Conservation (phyloP, 1,139 yeast genomes). For the Diutina rugosa region DNA sequence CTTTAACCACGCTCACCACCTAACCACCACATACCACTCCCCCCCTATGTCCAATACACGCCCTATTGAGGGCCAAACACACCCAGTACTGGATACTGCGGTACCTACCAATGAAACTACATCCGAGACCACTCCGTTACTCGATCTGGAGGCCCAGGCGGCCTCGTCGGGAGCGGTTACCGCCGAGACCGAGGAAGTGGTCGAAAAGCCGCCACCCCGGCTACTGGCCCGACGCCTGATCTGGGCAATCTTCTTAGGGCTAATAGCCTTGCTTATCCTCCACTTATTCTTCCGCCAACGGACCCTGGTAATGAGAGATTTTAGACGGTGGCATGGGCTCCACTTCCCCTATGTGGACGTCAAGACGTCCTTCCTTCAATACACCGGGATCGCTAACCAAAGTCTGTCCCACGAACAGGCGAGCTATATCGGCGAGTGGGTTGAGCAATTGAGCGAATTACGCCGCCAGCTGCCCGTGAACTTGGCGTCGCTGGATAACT, state of each 20-base stretch:
- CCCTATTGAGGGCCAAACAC: background rate
- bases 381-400: background rate
- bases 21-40: background rate
- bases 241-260: constrained; percentile 18
- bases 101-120: background rate
- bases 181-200: background rate
- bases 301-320: constrained; percentile 75
- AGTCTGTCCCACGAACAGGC: constrained; percentile 3
- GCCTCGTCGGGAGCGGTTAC: background rate
- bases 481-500: constrained; percentile 1
- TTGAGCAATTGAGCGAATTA: background rate
- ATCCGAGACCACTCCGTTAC: background rate
- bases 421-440: background rate
- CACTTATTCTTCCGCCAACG: constrained; percentile 73
- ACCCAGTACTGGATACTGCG: background rate
- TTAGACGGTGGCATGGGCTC: constrained; percentile 60
- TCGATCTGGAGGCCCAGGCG: too few relatives aligned
- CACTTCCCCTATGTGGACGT: constrained; percentile 46
- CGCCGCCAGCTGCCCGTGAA: background rate
- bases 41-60: background rate
- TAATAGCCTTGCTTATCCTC: constrained; percentile 39
- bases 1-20: too few relatives aligned
- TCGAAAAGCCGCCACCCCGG: background rate
- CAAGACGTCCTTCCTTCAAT: background rate
- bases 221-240: background rate